A percentile compares a stretch with the other conserved stretches of the same genome.
Conservation (phyloP, 768 basidiomycete genomes). For the Tricholoma sp. region DNA sequence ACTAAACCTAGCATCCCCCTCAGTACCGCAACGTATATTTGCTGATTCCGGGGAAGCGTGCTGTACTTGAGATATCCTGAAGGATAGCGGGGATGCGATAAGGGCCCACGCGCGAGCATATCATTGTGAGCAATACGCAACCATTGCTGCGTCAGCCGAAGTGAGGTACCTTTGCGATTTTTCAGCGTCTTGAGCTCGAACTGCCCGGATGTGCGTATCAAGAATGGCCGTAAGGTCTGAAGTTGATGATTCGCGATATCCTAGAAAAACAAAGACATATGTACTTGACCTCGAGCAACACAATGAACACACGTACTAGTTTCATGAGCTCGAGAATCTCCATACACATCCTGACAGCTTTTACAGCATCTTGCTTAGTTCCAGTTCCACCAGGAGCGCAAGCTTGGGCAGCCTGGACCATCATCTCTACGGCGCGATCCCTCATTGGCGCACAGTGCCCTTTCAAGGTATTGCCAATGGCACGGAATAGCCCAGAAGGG, state of each 20-base stretch:
- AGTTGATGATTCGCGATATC: slow-evolving; percentile 97
- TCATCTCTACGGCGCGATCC: slow-evolving; percentile 75
- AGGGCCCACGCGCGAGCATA: slow-evolving; percentile 35
- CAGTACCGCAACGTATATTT: slow-evolving; percentile 51
- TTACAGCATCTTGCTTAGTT: slow-evolving; percentile 58
- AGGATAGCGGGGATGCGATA: slow-evolving; percentile 40
- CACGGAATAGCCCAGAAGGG: slow-evolving; percentile 68
- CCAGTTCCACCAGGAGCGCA: slow-evolving; percentile 52
- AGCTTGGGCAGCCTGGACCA: slow-evolving; percentile 66
- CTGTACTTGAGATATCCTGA: slow-evolving; percentile 37
- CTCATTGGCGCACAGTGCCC: slow-evolving; percentile 93
- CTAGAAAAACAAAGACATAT: slow-evolving; percentile 34
- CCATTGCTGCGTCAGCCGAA: slow-evolving; percentile 62
- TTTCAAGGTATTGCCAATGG: slow-evolving; percentile 79
- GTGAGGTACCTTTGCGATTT: slow-evolving; percentile 45
- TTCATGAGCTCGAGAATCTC: slow-evolving; percentile 95
- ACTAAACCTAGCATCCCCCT: slow-evolving; percentile 62
- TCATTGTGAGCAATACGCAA: slow-evolving; percentile 47
- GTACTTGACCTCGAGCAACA: slow-evolving; percentile 15
- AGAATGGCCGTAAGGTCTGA: slow-evolving; percentile 86
- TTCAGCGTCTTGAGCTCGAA: slow-evolving; percentile 80
- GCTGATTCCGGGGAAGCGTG: slow-evolving; percentile 45
- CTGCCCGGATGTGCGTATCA: slow-evolving; percentile 71
- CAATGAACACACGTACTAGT: slow-evolving; percentile 42
- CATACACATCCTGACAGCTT: slow-evolving; percentile 76